These are phyloP conservation scores for Lotmaria passim DNA, from an alignment of 208 protist genomes.

Conservation along the genomic window DNA sequence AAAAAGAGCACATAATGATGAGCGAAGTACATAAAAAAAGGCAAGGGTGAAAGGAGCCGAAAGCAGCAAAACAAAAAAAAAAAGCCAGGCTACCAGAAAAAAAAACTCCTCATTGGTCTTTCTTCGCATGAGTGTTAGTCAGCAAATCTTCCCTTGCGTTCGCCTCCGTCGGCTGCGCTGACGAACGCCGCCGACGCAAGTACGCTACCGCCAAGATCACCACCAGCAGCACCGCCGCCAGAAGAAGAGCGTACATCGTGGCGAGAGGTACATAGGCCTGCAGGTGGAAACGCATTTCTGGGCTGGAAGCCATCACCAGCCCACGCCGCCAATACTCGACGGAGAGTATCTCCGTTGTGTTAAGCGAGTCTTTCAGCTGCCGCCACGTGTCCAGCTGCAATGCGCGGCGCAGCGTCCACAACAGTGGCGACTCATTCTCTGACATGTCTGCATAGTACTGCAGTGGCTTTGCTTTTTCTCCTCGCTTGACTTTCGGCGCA, in stretches of 20 bases:
- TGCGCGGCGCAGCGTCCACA: slow-evolving; percentile 4
- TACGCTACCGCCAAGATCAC: neutral
- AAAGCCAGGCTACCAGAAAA: neutral
- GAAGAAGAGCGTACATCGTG: neutral
- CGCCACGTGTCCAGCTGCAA: slow-evolving; percentile 11
- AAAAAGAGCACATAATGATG: too few relatives aligned
- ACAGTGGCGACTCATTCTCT: slow-evolving; percentile 6
- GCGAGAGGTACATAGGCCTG: slow-evolving; percentile 4
- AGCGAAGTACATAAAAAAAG: too few relatives aligned
- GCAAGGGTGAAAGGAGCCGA: too few relatives aligned
- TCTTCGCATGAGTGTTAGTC: neutral
- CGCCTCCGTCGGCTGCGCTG: too few relatives aligned
- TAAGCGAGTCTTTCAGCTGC: slow-evolving; percentile 1
- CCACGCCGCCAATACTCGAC: neutral
- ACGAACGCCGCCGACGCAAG: too few relatives aligned
- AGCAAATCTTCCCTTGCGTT: neutral
- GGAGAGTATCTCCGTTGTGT: slow-evolving; percentile 17
- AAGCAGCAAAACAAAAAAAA: too few relatives aligned
- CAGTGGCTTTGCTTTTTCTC: neutral
- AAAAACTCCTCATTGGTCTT: neutral
- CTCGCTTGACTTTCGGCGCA: neutral
- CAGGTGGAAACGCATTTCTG: slow-evolving; percentile 15
- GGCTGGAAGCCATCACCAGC: slow-evolving; percentile 3
- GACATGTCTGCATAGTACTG: neutral
- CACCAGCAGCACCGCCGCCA: neutral